These are phyloP conservation scores for Trichoderma sp. DNA, from an alignment of 2,329 filamentous ascomycete genomes.

Conservation along the genomic window DNA sequence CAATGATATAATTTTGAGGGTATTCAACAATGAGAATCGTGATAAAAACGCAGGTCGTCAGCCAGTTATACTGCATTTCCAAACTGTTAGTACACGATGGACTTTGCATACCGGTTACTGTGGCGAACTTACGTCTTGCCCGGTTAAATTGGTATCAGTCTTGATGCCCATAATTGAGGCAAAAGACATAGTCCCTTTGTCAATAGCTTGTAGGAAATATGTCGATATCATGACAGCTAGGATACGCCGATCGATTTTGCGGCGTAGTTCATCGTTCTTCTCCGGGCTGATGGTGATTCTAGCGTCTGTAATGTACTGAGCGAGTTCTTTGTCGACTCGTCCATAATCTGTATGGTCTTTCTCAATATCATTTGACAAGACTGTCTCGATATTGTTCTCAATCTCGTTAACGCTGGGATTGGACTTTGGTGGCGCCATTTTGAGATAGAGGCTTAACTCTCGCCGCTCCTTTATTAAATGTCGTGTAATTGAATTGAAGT, in stretches of 20 bases:
- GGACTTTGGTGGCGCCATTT: slow-evolving; percentile 1
- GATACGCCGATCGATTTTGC: slow-evolving; percentile 10
- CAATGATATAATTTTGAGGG: slow-evolving; percentile 9
- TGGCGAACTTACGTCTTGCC: background rate
- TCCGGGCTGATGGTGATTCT: slow-evolving; percentile 5
- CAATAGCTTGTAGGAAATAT: slow-evolving; percentile 7
- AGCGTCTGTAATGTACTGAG: background rate
- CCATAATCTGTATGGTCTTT: slow-evolving; percentile 4
- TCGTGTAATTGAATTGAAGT: background rate
- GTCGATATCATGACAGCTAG: background rate
- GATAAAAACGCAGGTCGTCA: slow-evolving; percentile 8
- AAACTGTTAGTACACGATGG: background rate
- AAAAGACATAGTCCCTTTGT: slow-evolving; percentile 13
- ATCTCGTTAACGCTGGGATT: background rate
- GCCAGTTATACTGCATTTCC: background rate
- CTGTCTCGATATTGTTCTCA: background rate
- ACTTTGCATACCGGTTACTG: background rate
- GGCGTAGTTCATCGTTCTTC: background rate
- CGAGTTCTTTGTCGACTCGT: slow-evolving; percentile 2
- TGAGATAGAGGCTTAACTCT: background rate
- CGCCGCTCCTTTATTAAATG: background rate
- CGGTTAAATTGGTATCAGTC: background rate
- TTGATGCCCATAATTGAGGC: slow-evolving; percentile 12
- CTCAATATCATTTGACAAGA: background rate
- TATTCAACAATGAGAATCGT: slow-evolving; percentile 10